Conservation (phyloP, 306 rosid genomes). For the Abrus precatorius region DNA sequence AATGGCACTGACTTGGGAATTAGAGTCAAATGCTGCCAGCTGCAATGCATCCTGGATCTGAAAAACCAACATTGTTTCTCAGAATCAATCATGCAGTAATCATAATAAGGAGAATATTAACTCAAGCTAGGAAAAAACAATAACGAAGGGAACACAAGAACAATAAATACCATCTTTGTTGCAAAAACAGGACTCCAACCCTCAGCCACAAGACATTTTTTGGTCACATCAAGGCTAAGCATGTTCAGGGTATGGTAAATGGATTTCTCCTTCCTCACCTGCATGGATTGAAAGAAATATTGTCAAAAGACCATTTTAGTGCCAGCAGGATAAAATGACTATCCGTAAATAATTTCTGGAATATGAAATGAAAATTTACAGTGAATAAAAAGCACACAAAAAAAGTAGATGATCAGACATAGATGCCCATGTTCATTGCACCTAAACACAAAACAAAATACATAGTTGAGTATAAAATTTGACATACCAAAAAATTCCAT, state of each 20-base stretch:
- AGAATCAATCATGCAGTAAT: constrained; percentile 19
- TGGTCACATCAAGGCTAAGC: constrained; percentile 90
- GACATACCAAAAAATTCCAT: constrained; percentile 84
- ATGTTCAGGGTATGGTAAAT: constrained; percentile 80
- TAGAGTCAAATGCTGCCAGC: constrained; percentile 65
- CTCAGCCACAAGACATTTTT: constrained; percentile 87
- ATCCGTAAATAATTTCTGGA: not conserved
- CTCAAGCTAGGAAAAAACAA: constrained; percentile 18
- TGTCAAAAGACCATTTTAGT: constrained; percentile 32
- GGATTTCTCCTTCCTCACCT: constrained; percentile 90
- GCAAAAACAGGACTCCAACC: constrained; percentile 89
- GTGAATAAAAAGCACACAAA: not conserved
- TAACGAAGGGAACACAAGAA: not conserved
- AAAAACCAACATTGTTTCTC: constrained; percentile 11
- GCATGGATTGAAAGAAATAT: constrained; percentile 48
- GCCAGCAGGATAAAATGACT: constrained; percentile 21
- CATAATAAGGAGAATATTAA: not conserved
- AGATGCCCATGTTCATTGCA: constrained; percentile 7
- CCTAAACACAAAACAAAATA: constrained; percentile 12
- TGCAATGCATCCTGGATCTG: constrained; percentile 76
- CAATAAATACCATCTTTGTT: constrained; percentile 67
- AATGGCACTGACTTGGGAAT: constrained; percentile 71
- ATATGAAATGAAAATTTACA: not conserved
- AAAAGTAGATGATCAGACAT: not conserved
- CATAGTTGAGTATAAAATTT: constrained; percentile 12